Percentiles rank a stretch among this genome's conserved stretches.
Conservation (phyloP, 1,284 basidiomycete species). For the Marasmius sp. region DNA sequence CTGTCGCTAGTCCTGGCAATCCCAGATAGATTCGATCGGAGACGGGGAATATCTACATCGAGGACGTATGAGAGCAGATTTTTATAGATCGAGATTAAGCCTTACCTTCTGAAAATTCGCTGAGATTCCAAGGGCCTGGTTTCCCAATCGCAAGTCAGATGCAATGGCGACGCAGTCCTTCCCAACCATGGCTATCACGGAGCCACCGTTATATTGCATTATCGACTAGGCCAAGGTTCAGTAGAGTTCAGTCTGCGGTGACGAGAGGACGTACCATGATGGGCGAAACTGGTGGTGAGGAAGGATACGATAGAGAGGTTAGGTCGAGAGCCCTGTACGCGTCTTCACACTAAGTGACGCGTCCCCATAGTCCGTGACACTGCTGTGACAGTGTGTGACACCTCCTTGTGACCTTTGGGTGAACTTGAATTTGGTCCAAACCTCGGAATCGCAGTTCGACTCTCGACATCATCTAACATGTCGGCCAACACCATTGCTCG, state of each 20-base stretch:
- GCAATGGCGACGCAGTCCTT: slow-evolving; percentile 99
- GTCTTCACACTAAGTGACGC: slow-evolving; percentile 29
- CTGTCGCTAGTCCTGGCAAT: slow-evolving; percentile 90
- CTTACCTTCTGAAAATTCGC: slow-evolving; percentile 92
- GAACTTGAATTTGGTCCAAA: neutral
- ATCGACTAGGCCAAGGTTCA: slow-evolving; percentile 54
- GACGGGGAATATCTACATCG: slow-evolving; percentile 83
- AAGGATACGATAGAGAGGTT: neutral
- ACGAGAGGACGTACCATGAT: slow-evolving; percentile 38
- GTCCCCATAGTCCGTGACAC: slow-evolving; percentile 14
- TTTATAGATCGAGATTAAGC: neutral
- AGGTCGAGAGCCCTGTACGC: slow-evolving; percentile 22
- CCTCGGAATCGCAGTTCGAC: neutral
- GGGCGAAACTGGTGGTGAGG: slow-evolving; percentile 16
- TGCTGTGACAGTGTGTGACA: slow-evolving; percentile 1
- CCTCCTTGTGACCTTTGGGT: neutral
- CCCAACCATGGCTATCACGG: slow-evolving; percentile 98
- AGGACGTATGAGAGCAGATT: slow-evolving; percentile 3
- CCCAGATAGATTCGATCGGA: slow-evolving; percentile 94
- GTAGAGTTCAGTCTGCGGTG: neutral
- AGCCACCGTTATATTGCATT: slow-evolving; percentile 93
- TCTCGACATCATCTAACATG: slow-evolving; percentile 38
- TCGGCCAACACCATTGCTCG: slow-evolving; percentile 62
- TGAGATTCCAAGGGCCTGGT: slow-evolving; percentile 86
- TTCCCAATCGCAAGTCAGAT: slow-evolving; percentile 90